phyloP scores from a whole-genome alignment of 345 rosid species.

The Firmiana major region DNA sequence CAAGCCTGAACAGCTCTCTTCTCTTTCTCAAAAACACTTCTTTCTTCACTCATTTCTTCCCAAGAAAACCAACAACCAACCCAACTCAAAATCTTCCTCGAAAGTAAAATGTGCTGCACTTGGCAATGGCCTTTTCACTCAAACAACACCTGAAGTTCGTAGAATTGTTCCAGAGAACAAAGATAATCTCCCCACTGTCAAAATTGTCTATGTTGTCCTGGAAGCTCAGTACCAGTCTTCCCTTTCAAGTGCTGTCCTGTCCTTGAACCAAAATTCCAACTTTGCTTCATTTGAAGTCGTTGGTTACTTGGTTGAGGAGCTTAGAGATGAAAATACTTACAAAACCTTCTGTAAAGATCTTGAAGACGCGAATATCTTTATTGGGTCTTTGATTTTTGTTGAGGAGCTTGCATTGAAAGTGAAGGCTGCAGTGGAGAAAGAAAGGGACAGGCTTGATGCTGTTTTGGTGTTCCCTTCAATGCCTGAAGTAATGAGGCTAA shows the following conservation, averaged over 20 bases:
- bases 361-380: conserved; percentile 85
- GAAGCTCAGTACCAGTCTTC: conserved; percentile 98
- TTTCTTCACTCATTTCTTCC: conserved; percentile 72
- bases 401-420: conserved; percentile 94
- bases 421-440: conserved; percentile 85
- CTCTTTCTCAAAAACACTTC: conserved; percentile 67
- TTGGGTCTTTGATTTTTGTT: conserved; percentile 90
- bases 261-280: conserved; percentile 57
- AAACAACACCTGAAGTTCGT: conserved; percentile 85
- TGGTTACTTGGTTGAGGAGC: conserved; percentile 98
- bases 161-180: conserved; percentile 72
- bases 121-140: conserved; percentile 97
- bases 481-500: conserved; percentile 99
- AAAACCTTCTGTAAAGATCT: conserved; percentile 78
- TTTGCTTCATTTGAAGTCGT: conserved; percentile 77
- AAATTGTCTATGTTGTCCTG: conserved; percentile 86
- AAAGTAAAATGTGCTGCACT: conserved; percentile 57
- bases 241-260: conserved; percentile 69
- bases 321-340: conserved; percentile 65
- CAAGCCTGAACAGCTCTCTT: conserved; percentile 66
- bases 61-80: conserved; percentile 28
- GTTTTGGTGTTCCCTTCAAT: conserved; percentile 98
- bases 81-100: conserved; percentile 36
- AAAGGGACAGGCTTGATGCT: conserved; percentile 91
- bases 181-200: conserved; percentile 71